Base-by-base conservation (phyloP, 768 basidiomycete species). In the Termitomyces sp. region DNA sequence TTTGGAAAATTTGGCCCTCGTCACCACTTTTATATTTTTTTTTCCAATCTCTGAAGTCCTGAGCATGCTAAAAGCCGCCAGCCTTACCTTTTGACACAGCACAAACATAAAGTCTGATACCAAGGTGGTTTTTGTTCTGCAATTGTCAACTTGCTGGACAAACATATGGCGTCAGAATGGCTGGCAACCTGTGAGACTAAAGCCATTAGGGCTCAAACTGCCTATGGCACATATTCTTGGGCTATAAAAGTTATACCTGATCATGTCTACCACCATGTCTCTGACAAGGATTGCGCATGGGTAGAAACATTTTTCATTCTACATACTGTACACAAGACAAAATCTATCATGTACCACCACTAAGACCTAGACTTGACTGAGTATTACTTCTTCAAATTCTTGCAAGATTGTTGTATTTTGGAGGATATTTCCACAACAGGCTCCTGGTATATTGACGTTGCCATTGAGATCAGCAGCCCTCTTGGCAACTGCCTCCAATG, bases 91-190 rank as follows among this genome's bases (percentile, higher is more conserved):
- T 43, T 67, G 22, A 60, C 52, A 7, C 38, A 60, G 30, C 53
- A 54, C 3, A 53, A 71, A 24, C 26, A 22, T 0, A 35, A 28
- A 0, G 22, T 56, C 1, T 71, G 66, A 38, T 73, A 70, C 52
- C 60, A 67, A 20, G 10, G 59, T 1, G 68, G 66, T 2, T 46
- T 72, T 5, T 61, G 63, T 10, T 71, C 68, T n/a, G 63, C 68
- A 1, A 58, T 73, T 13, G 47, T 18, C 0, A 14, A 7, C 2
- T 28, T 55, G 1, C 44, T 68, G 0, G 43, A 58, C 12, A 20
- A 47, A 6, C 13, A 48, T 1, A 4, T 58, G 1, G 55, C 60
- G 12, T 53, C 61, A 0, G 68, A 73, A 16, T 72, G 70, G 69
- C 69, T 69, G 0, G 60, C 70, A 1, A 64, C 58, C 0, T 67